These are phyloP conservation scores for Penicillium sp. DNA, from an alignment of 2,329 filamentous ascomycete genomes.

Conservation along the genomic window DNA sequence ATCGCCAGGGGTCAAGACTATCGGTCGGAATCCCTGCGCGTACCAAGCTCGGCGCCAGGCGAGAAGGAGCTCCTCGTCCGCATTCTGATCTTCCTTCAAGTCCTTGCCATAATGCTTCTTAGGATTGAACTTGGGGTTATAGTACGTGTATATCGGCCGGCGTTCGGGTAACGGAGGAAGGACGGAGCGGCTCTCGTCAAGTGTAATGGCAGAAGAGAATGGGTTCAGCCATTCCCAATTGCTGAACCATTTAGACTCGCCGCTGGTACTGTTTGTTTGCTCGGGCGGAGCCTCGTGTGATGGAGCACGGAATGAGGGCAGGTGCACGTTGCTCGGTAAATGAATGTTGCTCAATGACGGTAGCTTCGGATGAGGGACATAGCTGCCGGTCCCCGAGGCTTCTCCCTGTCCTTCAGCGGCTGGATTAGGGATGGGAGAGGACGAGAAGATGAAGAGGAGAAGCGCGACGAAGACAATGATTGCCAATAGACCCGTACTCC, in stretches of 20 bases:
- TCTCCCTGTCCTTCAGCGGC: constrained; percentile 18
- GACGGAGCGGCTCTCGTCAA: constrained; percentile 79
- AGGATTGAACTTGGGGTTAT: constrained; percentile 60
- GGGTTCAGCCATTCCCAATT: constrained; percentile 89
- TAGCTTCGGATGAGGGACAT: constrained; percentile 37
- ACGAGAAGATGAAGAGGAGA: constrained; percentile 45
- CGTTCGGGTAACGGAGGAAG: constrained; percentile 72
- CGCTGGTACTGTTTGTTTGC: constrained; percentile 74
- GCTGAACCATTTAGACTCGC: constrained; percentile 78
- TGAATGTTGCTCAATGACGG: constrained; percentile 51
- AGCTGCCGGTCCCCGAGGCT: constrained; percentile 29
- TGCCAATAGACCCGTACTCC: constrained; percentile 42
- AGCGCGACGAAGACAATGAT: constrained; percentile 44
- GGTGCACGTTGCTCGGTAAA: constrained; percentile 51
- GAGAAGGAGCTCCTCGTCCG: constrained; percentile 75
- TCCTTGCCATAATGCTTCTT: constrained; percentile 53
- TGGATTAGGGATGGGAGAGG: constrained; percentile 34
- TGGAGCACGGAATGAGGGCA: constrained; percentile 67
- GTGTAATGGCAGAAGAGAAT: constrained; percentile 75
- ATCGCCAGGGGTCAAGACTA: constrained; percentile 75
- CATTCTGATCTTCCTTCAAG: constrained; percentile 59
- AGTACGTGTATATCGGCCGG: constrained; percentile 84
- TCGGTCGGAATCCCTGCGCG: constrained; percentile 84
- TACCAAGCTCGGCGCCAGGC: constrained; percentile 94
- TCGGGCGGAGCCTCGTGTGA: constrained; percentile 69